Base-by-base conservation (phyloP, 192 early-diverging fungal genomes). In the Spizellomyces sp. region DNA sequence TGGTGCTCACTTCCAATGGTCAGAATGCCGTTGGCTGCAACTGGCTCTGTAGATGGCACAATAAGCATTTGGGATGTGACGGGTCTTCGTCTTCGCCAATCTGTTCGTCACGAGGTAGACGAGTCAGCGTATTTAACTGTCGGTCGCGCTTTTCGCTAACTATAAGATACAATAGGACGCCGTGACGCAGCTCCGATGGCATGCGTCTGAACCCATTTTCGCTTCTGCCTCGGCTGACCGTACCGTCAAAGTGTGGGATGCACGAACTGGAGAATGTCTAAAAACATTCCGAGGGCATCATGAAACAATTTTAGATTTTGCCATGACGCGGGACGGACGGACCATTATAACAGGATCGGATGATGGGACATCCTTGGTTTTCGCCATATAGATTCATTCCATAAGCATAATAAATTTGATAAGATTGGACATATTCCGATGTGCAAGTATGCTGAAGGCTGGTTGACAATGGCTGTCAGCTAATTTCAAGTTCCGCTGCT, bases 61-160 rank as follows among this genome's bases (percentile, higher is more conserved):
- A 77, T 99, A 56, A 90, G 85, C 52, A 87, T 99, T 67, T 98
- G 96, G 95, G 98, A 99, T 68, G 80, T 93, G n/a, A 87, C 85
- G 61, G 88, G 88, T 0, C 84, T 92, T 81, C 89, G 90, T 46
- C 81, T 95, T 45, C 90, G 96, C n/a, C 82, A 90, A 12, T 92
- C 92, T 15, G 79, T 92, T 42, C 72, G 81, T 17, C 97, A 99
- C 78, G 86, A 92, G 42, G 88, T 85, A 81, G 66, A 80, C 61
- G 70, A n/a, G 14, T 48, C 8, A 0, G 4, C 0, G 7, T 43
- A 14, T 8, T 4, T 8, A 22, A 27, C 67, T 1, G 46, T 64
- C 48, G 45, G 8, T 62, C 21, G 48, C 45, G 65, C 15, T 50
- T 71, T 67, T 65, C 27, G 45, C 59, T 4, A n/a, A 45, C 36